Conservation (phyloP, 306 rosid species). For the Prunus fruticosa region DNA sequence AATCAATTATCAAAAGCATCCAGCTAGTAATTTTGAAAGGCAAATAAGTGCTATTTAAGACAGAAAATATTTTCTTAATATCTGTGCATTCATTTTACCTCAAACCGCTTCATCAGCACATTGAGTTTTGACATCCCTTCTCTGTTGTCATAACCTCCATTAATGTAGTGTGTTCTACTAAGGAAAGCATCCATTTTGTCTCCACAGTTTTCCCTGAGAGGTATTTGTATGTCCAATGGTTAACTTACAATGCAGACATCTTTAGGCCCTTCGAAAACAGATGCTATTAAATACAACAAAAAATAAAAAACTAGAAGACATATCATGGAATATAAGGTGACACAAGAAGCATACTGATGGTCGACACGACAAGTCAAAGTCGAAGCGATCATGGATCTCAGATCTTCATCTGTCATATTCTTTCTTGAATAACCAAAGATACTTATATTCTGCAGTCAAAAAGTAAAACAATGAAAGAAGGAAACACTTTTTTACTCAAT, state of each 20-base stretch:
- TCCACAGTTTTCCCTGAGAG: conserved; percentile 70
- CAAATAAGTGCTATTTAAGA: conserved; percentile 10
- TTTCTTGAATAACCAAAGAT: conserved; percentile 93
- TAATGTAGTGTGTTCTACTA: conserved; percentile 62
- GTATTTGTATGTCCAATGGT: conserved; percentile 17
- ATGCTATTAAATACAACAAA: neutral
- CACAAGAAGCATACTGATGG: conserved; percentile 69
- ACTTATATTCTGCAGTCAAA: conserved; percentile 69
- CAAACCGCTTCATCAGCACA: conserved; percentile 69
- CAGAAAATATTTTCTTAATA: neutral
- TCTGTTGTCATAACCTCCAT: conserved; percentile 74
- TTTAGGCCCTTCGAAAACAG: neutral
- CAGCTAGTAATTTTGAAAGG: conserved; percentile 15
- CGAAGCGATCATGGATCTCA: conserved; percentile 77
- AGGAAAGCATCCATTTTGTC: conserved; percentile 75
- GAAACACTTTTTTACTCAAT: neutral
- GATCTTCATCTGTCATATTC: conserved; percentile 69
- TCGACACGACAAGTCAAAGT: conserved; percentile 89
- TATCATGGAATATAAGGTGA: conserved; percentile 1
- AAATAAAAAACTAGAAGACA: neutral
- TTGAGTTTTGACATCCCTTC: conserved; percentile 75
- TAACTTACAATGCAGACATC: conserved; percentile 9
- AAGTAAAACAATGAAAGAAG: conserved; percentile 18
- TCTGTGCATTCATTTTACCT: conserved; percentile 43
- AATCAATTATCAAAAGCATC: conserved; percentile 41